Conservation (phyloP, 768 basidiomycete species). For the Sutorius australiensis region DNA sequence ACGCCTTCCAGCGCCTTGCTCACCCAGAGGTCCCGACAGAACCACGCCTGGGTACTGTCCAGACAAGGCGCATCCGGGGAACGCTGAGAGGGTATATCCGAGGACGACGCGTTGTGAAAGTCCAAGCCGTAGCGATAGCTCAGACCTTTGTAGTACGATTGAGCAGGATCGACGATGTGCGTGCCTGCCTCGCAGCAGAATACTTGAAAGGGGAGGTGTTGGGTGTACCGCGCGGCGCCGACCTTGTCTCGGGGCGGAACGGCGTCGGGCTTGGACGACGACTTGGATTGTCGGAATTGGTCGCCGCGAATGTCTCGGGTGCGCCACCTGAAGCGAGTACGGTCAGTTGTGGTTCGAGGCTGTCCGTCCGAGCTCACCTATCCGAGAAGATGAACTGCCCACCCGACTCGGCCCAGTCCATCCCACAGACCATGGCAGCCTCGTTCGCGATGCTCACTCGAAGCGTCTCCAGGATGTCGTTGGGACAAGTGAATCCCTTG, state of each 20-base stretch:
- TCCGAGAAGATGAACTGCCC: conserved; percentile 98
- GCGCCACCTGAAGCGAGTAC: conserved; percentile 64
- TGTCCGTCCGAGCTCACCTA: conserved; percentile 48
- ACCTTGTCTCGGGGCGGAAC: conserved; percentile 87
- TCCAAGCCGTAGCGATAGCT: conserved; percentile 77
- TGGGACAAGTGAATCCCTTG: conserved; percentile 98
- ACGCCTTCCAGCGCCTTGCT: conserved; percentile 75
- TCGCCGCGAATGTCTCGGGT: conserved; percentile 98
- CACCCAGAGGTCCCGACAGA: conserved; percentile 97
- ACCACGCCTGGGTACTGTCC: conserved; percentile 97
- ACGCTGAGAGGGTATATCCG: conserved; percentile 51
- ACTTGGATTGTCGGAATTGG: conserved; percentile 95
- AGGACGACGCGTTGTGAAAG: conserved; percentile 74
- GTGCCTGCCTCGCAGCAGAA: conserved; percentile 99
- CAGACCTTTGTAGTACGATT: conserved; percentile 93
- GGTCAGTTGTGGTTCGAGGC: background rate
- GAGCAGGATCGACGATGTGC: conserved; percentile 92
- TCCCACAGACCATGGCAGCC: conserved; percentile 99
- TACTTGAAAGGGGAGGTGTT: conserved; percentile 95
- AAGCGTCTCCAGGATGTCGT: conserved; percentile 94
- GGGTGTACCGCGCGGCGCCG: conserved; percentile 79
- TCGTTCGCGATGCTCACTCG: conserved; percentile 87
- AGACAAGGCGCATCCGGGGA: conserved; percentile 83
- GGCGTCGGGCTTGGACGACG: conserved; percentile 83
- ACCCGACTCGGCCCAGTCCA: conserved; percentile 99